phyloP scores from a whole-genome alignment of 345 rosid species.

The Eucalyptus urophylla region DNA sequence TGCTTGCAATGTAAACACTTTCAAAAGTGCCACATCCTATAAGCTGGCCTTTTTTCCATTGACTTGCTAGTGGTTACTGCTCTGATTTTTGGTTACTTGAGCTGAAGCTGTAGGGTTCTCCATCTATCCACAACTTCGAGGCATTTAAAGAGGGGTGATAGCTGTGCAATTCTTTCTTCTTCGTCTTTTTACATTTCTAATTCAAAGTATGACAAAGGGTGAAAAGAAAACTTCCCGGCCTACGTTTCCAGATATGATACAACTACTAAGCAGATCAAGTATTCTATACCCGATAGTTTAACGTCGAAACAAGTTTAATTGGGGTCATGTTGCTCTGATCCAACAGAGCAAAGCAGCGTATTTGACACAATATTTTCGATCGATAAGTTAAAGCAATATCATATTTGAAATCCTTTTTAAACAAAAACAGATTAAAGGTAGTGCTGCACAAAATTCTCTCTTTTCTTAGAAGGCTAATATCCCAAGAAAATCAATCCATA shows the following conservation, averaged over 20 bases:
- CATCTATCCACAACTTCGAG: background rate
- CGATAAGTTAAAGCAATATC: background rate
- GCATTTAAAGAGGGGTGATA: background rate
- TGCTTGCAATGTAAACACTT: constrained; percentile 64
- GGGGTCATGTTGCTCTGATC: background rate
- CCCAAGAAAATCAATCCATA: no score
- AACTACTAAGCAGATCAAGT: background rate
- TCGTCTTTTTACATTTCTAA: background rate
- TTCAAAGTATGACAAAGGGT: background rate
- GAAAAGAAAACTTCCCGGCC: background rate
- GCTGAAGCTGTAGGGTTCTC: background rate
- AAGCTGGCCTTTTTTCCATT: constrained; percentile 54
- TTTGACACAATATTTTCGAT: background rate
- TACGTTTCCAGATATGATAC: background rate
- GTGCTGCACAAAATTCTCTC: background rate
- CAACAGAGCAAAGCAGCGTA: background rate
- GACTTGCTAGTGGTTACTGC: background rate
- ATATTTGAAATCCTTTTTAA: background rate
- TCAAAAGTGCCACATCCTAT: constrained; percentile 62
- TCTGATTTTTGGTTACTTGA: background rate
- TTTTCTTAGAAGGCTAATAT: background rate
- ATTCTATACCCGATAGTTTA: background rate
- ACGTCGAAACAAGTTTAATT: background rate
- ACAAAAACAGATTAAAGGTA: background rate
- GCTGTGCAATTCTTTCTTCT: background rate